Evolutionary conservation across 768 basidiomycete genomes (phyloP).

Genomic region (Suillus lakei): DNA sequence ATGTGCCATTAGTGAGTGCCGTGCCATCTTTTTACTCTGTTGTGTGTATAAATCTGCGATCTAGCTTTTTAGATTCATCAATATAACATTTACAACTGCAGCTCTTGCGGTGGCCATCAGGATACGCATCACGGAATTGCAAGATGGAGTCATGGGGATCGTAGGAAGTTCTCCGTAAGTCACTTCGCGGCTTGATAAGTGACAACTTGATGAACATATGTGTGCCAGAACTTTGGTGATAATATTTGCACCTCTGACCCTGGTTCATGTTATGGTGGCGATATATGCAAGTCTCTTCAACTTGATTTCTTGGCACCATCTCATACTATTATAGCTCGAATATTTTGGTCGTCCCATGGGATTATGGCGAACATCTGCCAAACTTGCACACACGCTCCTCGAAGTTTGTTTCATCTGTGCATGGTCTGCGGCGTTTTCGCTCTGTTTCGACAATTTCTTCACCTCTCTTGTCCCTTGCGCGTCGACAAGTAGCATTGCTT

Average conservation of each 20-base stretch:
- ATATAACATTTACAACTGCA: conserved; percentile 80
- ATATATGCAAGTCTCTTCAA: conserved; percentile 67
- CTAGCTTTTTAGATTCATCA: conserved; percentile 84
- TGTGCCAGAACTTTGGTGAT: conserved; percentile 72
- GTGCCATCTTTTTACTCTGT: conserved; percentile 5
- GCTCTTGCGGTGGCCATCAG: conserved; percentile 81
- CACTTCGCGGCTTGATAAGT: neutral
- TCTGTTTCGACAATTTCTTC: conserved; percentile 92
- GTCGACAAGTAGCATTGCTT: conserved; percentile 57
- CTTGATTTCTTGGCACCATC: conserved; percentile 16
- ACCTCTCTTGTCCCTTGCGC: conserved; percentile 85
- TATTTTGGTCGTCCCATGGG: conserved; percentile 93
- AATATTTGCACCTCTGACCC: conserved; percentile 82
- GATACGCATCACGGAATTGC: conserved; percentile 65
- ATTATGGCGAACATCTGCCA: conserved; percentile 88
- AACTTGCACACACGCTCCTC: conserved; percentile 83
- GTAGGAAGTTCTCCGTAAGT: conserved; percentile 84
- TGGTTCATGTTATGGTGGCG: conserved; percentile 84
- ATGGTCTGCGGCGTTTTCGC: conserved; percentile 90
- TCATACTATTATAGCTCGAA: conserved; percentile 63
- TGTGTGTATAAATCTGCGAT: conserved; percentile 16
- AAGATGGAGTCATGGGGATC: conserved; percentile 60
- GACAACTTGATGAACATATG: conserved; percentile 1
- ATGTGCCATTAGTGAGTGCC: conserved; percentile 74
- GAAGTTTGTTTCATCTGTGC: conserved; percentile 92